Base-by-base conservation (phyloP, 371 early-diverging fungal species). In the Rhizopus delemar region DNA sequence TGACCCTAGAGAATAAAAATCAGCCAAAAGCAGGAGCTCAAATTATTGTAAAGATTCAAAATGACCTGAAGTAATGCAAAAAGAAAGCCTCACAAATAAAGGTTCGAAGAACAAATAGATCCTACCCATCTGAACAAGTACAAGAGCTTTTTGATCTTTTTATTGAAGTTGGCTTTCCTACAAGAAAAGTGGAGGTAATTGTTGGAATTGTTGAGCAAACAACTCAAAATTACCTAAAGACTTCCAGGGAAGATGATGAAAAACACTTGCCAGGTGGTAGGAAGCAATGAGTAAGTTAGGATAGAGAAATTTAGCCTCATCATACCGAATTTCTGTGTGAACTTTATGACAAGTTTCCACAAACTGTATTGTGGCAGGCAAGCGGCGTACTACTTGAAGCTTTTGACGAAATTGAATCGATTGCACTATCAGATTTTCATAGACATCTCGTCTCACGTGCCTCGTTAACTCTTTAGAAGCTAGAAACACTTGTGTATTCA, bases 111-210 rank as follows among this genome's bases (percentile, higher is more conserved):
- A 41, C 53, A 2, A 51, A 51, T 49, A 22, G 58, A 11, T 54
- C 53, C 35, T 58, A 51, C n/a, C 51, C 53, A 7, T 34, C 49
- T 51, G 32, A 31, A 3, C 57, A 65, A 55, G 38, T 60, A 15
- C 66, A 60, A 60, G 54, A 56, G 16, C 51, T 65, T 3, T 31
- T 65, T 46, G 60, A 60, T 43, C 50, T 65, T 51, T 49, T 52
- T 43, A 57, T 65, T 12, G 57, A 60, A 29, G 22, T 53, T 48
- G 60, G 60, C 11, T 12, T 55, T 15, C 46, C 64, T 35, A 56
- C 56, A 29, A 55, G 59, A 55, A 22, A 60, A 46, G 57, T 55
- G 33, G 57, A 31, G 8, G 8, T 54, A 36, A 51, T 28, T 3
- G 38, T 54, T 13, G 66, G 53, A 1, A 66, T 66, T 13, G 41